phyloP scores from a whole-genome alignment of 2,329 filamentous ascomycete genomes.

The Coniella vitis region DNA sequence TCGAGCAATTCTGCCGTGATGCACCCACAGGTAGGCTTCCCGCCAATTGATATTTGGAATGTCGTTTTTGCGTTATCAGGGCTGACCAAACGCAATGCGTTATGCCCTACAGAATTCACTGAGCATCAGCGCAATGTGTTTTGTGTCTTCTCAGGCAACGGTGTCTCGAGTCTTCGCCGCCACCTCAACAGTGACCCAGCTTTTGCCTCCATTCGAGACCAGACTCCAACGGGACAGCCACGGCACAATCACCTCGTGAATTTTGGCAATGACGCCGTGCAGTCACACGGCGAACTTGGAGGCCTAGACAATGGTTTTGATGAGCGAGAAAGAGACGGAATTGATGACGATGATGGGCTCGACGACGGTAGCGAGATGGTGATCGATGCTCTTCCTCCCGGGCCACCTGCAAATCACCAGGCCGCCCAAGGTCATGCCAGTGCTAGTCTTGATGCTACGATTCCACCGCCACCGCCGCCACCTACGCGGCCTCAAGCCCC shows the following conservation, averaged over 20 bases:
- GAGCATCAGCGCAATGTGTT: slow-evolving; percentile 93
- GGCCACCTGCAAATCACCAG: not conserved
- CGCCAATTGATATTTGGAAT: not conserved
- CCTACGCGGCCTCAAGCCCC: slow-evolving; percentile 1
- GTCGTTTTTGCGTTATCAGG: no score
- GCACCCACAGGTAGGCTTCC: slow-evolving; percentile 62
- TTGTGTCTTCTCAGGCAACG: slow-evolving; percentile 90
- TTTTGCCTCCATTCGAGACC: slow-evolving; percentile 39
- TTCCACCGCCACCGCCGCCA: slow-evolving; percentile 15
- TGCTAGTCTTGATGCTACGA: slow-evolving; percentile 9
- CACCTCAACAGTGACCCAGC: slow-evolving; percentile 59
- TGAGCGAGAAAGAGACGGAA: slow-evolving; percentile 29
- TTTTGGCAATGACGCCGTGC: slow-evolving; percentile 14
- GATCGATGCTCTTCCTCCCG: slow-evolving; percentile 19
- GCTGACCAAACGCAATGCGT: not conserved
- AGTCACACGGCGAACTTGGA: not conserved
- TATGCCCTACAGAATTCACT: slow-evolving; percentile 65
- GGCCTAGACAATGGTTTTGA: slow-evolving; percentile 31
- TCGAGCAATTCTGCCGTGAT: slow-evolving; percentile 78
- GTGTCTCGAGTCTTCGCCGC: slow-evolving; percentile 69
- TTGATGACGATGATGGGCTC: slow-evolving; percentile 23
- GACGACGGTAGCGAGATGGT: slow-evolving; percentile 26
- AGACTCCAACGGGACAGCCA: slow-evolving; percentile 10
- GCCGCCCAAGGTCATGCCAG: not conserved
- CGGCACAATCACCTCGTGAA: slow-evolving; percentile 13